A percentile compares a stretch with the other conserved stretches of the same genome.
phyloP scores from a whole-genome alignment of 805 yeast species.

The Cyberlindnera maclurae region DNA sequence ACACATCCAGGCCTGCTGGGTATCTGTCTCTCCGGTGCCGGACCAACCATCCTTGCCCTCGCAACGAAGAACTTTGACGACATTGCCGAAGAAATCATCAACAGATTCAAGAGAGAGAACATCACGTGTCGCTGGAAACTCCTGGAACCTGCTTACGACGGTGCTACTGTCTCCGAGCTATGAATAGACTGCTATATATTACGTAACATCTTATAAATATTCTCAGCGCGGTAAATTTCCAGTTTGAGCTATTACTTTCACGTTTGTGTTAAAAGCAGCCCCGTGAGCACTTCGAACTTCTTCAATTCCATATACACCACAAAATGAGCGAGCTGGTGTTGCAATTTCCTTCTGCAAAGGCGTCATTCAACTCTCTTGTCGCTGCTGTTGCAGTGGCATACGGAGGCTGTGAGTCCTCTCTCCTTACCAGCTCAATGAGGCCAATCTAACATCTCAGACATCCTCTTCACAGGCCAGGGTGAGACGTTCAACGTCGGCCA shows the following conservation, averaged over 20 bases:
- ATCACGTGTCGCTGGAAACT: conserved; percentile 79
- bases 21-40: conserved; percentile 94
- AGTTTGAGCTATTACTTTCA: not conserved
- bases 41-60: conserved; percentile 91
- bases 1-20: conserved; percentile 84
- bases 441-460: conserved; percentile 16
- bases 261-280: no score
- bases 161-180: conserved; percentile 53
- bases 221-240: not conserved
- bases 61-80: conserved; percentile 84
- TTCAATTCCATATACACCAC: no score
- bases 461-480: conserved; percentile 83
- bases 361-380: conserved; percentile 14
- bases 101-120: conserved; percentile 55
- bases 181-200: not conserved
- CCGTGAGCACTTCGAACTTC: no score
- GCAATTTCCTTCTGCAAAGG: conserved; percentile 15
- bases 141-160: conserved; percentile 81
- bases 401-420: conserved; percentile 20
- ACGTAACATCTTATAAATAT: no score
- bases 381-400: conserved; percentile 15
- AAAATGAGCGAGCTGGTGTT: conserved; percentile 12
- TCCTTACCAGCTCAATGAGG: conserved; percentile 1
- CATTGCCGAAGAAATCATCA: conserved; percentile 71
- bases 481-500: conserved; percentile 88